Conservation (phyloP, 441 rosid genomes). For the Aquilaria agallochum region DNA sequence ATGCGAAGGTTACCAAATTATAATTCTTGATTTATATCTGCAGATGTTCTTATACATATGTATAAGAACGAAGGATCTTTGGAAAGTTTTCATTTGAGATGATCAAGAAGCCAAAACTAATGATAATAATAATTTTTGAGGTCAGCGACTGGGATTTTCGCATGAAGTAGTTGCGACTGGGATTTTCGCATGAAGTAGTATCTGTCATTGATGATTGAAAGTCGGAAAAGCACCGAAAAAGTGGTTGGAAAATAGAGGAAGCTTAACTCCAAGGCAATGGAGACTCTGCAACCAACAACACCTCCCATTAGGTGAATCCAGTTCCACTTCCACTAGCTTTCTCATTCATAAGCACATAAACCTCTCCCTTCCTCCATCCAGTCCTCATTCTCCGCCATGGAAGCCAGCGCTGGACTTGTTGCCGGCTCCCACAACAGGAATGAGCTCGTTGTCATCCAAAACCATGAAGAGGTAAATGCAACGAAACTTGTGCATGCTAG, state of each 20-base stretch:
- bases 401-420: conserved; percentile 93
- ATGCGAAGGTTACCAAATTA: too few relatives aligned
- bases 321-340: conserved; percentile 9
- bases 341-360: conserved; percentile 19
- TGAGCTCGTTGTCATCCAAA: conserved; percentile 89
- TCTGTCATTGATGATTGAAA: not conserved
- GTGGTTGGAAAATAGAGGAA: conserved; percentile 44
- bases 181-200: too few relatives aligned
- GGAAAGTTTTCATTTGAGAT: too few relatives aligned
- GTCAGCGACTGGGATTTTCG: too few relatives aligned
- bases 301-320: conserved; percentile 32
- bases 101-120: too few relatives aligned
- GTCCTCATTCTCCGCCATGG: conserved; percentile 39
- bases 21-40: too few relatives aligned
- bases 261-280: conserved; percentile 91
- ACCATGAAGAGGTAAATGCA: conserved; percentile 74
- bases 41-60: too few relatives aligned
- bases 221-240: not conserved
- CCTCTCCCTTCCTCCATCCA: not conserved
- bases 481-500: too few relatives aligned
- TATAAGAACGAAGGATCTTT: too few relatives aligned
- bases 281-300: conserved; percentile 71
- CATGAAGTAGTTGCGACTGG: too few relatives aligned
- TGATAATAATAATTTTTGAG: too few relatives aligned
- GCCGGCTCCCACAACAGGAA: conserved; percentile 96